phyloP scores from a whole-genome alignment of 495 filamentous ascomycete species.

The Lichina pygmaea region DNA sequence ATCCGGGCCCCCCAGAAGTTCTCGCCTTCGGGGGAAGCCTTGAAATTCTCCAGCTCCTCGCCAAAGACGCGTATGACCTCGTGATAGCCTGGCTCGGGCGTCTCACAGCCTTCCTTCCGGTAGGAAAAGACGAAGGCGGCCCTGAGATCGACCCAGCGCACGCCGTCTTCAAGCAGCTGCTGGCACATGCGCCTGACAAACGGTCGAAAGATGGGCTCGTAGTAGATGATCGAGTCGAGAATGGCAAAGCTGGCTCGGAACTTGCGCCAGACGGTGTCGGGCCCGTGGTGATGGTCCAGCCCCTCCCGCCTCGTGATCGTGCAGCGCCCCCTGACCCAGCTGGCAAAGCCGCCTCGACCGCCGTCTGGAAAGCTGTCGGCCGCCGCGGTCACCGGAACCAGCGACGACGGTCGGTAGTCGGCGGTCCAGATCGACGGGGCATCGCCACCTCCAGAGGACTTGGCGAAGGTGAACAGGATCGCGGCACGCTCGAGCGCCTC shows the following conservation, averaged over 20 bases:
- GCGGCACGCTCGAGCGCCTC: constrained; percentile 18
- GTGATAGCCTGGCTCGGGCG: constrained; percentile 29
- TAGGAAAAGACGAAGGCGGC: constrained; percentile 32
- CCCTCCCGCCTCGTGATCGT: constrained; percentile 43
- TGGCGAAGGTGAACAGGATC: constrained; percentile 28
- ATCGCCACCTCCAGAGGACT: constrained; percentile 3
- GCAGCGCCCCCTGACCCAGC: constrained; percentile 52
- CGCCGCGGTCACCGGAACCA: constrained; percentile 30
- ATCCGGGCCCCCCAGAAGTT: constrained; percentile 64
- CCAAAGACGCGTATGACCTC: constrained; percentile 42
- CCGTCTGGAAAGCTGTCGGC: constrained; percentile 48
- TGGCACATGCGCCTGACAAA: constrained; percentile 42
- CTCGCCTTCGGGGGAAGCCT: constrained; percentile 36
- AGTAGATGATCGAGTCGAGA: constrained; percentile 46
- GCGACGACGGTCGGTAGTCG: constrained; percentile 25
- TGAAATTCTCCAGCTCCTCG: constrained; percentile 59
- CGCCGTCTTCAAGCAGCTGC: constrained; percentile 44
- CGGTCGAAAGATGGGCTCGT: constrained; percentile 71
- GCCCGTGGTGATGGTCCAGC: constrained; percentile 53
- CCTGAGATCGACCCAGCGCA: constrained; percentile 53
- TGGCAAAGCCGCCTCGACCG: constrained; percentile 40
- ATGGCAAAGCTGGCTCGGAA: constrained; percentile 44
- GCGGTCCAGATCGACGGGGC: constrained; percentile 27
- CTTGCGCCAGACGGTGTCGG: constrained; percentile 54
- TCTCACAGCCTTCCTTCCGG: constrained; percentile 26